phyloP scores from a whole-genome alignment of 768 basidiomycete genomes.

The Leccinum sublutescens region DNA sequence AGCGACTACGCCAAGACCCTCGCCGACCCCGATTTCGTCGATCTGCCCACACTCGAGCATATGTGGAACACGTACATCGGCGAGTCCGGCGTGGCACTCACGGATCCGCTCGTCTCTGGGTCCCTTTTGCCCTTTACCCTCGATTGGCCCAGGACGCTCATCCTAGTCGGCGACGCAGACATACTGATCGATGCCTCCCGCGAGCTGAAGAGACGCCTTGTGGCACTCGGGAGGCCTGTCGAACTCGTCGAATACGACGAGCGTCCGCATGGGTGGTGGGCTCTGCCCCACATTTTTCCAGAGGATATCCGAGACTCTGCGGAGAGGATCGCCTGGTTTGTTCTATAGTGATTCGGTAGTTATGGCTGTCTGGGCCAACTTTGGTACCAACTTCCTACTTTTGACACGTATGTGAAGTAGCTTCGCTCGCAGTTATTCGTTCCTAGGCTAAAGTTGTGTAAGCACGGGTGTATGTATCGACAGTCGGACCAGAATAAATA shows the following conservation, averaged over 20 bases:
- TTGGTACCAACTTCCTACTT: neutral
- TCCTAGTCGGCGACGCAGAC: conserved; percentile 22
- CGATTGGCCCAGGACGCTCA: conserved; percentile 24
- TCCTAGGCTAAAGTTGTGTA: neutral
- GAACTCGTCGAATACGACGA: conserved; percentile 27
- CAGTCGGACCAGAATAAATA: neutral
- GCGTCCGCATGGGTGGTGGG: conserved; percentile 25
- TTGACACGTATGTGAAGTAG: neutral
- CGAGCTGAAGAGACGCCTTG: conserved; percentile 10
- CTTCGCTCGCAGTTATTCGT: neutral
- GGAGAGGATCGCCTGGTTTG: conserved; percentile 12
- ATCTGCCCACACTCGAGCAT: accelerated
- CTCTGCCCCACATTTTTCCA: conserved; percentile 13
- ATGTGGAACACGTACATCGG: conserved; percentile 10
- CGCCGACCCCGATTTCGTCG: conserved; percentile 1
- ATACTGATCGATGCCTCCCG: conserved; percentile 10
- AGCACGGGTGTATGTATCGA: neutral
- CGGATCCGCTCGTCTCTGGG: conserved; percentile 22
- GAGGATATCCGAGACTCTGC: conserved; percentile 11
- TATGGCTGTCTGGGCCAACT: neutral
- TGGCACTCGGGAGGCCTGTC: neutral
- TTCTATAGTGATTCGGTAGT: neutral
- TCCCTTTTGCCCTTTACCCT: conserved; percentile 12
- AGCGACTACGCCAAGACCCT: conserved; percentile 6
- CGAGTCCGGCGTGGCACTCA: conserved; percentile 3